Percentiles rank a stretch among this genome's conserved stretches.
phyloP scores from a whole-genome alignment of 1,139 yeast species.

The Taphrina sp. region DNA sequence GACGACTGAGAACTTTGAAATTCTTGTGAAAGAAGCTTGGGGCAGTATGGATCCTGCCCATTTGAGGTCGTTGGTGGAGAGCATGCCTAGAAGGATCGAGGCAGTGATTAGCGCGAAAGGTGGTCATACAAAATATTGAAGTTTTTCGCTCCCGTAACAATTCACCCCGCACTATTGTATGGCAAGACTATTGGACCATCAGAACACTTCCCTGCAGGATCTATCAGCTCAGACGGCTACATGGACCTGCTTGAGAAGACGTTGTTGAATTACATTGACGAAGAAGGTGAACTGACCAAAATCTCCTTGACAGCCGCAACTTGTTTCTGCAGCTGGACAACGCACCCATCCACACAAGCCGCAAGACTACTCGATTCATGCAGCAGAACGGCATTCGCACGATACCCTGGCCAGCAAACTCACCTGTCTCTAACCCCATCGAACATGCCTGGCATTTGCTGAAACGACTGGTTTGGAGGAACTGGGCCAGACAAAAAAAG shows the following conservation, averaged over 20 bases:
- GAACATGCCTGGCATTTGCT: not conserved
- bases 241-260: not conserved
- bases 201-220: conserved; percentile 1
- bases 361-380: not conserved
- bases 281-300: not conserved
- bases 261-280: not conserved
- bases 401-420: conserved; percentile 6
- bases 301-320: not conserved
- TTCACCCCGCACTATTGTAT: no score
- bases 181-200: conserved; percentile 2
- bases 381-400: conserved; percentile 3
- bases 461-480: not conserved
- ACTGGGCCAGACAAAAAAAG: not conserved
- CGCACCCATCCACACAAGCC: not conserved
- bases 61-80: no score
- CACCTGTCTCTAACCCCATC: conserved; percentile 9
- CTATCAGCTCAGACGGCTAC: conserved; percentile 3
- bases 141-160: no score
- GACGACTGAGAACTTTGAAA: no score
- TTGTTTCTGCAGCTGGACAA: not conserved
- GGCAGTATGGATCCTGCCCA: no score
- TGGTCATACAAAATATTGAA: no score
- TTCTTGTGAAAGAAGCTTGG: no score
- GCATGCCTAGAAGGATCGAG: no score
- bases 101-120: no score